Base-by-base conservation (phyloP, 805 yeast genomes). In the Metschnikowia lochheadii region DNA sequence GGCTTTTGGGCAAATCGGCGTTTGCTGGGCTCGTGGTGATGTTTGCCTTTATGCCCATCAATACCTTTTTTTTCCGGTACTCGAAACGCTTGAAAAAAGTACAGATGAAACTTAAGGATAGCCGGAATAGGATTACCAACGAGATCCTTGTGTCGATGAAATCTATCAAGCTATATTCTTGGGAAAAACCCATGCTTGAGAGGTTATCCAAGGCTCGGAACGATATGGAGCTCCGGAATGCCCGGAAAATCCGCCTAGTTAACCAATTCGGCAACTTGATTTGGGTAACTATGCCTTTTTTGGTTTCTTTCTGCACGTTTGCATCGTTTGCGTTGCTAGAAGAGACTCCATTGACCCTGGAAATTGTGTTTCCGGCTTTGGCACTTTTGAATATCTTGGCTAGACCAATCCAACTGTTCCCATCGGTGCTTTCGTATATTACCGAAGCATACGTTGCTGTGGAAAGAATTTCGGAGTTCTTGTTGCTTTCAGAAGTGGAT, bases 291-390 rank as follows among this genome's bases (percentile, higher is more conserved):
- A 83, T 83, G 41, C 89, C 89, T 7, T 76, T 83, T 54, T 66
- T 83, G 59, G 87, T 85, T 4, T 78, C 86, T 2, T 80, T 84
- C 57, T 72, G 81, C 5, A 77, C 85, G 1, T 84, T 84, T 66
- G 75, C 81, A 1, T 62, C 78, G 1, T 85, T 77, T 63, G 78
- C 84, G 3, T 55, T 62, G 33, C 51, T 73, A 11, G 71, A 76
- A 23, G 63, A 68, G 3, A 60, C 58, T 8, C 85, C 87, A 1
- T 69, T 85, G 56, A 77, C 87, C 5, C 82, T 89, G 11, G 87
- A 84, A 40, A 74, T 84, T 51, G 84, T 83, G 5, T 84, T 84
- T 63, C 89, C 90, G 13, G 82, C 88, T 2, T 69, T 85, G 52
- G 68, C 88, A 1, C 67, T 84, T 48, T 80, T 85, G 58, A 78